These are phyloP conservation scores for Pichia scutulata DNA, from an alignment of 805 yeast species.

Conservation along the genomic window DNA sequence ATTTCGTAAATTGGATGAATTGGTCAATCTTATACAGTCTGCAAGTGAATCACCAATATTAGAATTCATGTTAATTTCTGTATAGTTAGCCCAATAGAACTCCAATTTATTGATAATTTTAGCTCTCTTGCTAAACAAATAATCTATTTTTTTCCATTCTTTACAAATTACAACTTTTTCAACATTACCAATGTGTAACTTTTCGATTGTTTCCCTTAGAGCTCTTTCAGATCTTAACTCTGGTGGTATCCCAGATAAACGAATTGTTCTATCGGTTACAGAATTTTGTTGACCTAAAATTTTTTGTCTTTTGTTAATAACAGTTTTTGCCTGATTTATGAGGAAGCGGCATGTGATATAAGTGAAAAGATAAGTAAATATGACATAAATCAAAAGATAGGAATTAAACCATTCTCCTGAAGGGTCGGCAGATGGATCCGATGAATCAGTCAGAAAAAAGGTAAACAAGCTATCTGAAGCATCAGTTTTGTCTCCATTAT, in stretches of 20 bases:
- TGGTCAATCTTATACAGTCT: not conserved
- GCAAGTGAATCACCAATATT: not conserved
- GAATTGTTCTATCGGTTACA: conserved; percentile 83
- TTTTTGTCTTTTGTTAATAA: conserved; percentile 70
- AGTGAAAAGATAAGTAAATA: conserved; percentile 83
- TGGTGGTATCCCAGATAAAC: conserved; percentile 84
- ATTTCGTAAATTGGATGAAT: not conserved
- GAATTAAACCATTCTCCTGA: conserved; percentile 25
- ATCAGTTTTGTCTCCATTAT: not conserved
- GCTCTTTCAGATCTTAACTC: conserved; percentile 65
- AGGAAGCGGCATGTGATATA: conserved; percentile 51
- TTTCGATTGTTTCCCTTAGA: conserved; percentile 67
- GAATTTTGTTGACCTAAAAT: conserved; percentile 83
- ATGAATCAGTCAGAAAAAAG: conserved; percentile 1
- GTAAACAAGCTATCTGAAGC: too few species aligned
- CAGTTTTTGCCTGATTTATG: conserved; percentile 61
- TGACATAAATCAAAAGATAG: conserved; percentile 79
- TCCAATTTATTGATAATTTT: conserved; percentile 52
- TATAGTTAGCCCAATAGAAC: conserved; percentile 59
- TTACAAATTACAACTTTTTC: conserved; percentile 70
- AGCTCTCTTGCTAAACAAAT: conserved; percentile 52
- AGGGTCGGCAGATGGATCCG: conserved; percentile 20
- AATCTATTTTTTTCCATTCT: conserved; percentile 76
- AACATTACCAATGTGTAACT: conserved; percentile 73
- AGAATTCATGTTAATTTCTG: not conserved